A percentile compares a stretch with the other conserved stretches of the same genome.
phyloP scores from a whole-genome alignment of 78 protist genomes.

The Dictyostelium citrinum region DNA sequence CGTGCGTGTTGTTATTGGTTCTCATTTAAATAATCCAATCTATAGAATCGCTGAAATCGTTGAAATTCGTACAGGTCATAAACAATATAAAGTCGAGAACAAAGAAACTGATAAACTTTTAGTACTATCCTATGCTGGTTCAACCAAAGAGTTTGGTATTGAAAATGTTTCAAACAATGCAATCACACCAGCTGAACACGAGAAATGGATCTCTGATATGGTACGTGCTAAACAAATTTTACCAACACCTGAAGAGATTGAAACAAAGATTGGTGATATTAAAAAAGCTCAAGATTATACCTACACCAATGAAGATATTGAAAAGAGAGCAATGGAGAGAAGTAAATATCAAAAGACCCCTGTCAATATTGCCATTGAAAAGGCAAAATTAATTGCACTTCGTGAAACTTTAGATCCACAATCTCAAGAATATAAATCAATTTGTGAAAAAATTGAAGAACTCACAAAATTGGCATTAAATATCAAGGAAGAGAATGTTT shows the following conservation, averaged over 20 bases:
- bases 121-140: conserved; percentile 27
- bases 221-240: not conserved
- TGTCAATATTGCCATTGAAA: conserved; percentile 27
- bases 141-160: conserved; percentile 33
- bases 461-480: not conserved
- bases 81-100: conserved; percentile 37
- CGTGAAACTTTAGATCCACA: conserved; percentile 18
- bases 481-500: not conserved
- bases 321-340: conserved; percentile 35
- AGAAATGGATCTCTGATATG: conserved; percentile 68
- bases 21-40: conserved; percentile 26
- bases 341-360: not conserved
- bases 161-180: conserved; percentile 47
- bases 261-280: conserved; percentile 24
- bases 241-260: conserved; percentile 2
- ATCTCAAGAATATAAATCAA: not conserved
- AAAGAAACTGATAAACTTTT: conserved; percentile 46
- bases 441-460: not conserved
- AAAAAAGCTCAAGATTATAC: conserved; percentile 28
- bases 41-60: conserved; percentile 54
- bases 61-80: not conserved
- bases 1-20: conserved; percentile 59
- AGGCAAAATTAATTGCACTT: conserved; percentile 23
- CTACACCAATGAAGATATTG: conserved; percentile 54
- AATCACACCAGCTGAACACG: conserved; percentile 56